Conservation (phyloP, 225 moss, liverwort and hornwort genomes). For the Takakia lepidozioides region DNA sequence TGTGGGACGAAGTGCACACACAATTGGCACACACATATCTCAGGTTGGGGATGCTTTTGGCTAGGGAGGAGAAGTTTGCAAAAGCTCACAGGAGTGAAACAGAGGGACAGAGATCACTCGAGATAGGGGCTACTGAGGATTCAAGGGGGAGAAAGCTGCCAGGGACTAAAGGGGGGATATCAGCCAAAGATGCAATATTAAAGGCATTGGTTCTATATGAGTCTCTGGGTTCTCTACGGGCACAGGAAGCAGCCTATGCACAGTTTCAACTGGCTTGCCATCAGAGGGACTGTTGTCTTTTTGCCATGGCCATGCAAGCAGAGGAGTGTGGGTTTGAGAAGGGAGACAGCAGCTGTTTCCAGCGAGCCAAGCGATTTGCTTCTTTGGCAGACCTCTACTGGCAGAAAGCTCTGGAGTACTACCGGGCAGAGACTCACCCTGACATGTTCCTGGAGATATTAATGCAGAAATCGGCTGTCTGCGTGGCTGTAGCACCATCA, state of each 20-base stretch:
- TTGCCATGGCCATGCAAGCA: conserved; percentile 34
- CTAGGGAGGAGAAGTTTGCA: conserved; percentile 70
- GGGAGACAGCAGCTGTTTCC: conserved; percentile 49
- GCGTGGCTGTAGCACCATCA: conserved; percentile 48
- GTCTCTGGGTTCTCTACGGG: conserved; percentile 67
- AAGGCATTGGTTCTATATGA: conserved; percentile 90
- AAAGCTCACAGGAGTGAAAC: conserved; percentile 25
- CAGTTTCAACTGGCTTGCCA: conserved; percentile 90
- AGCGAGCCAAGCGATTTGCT: conserved; percentile 65
- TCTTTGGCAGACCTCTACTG: conserved; percentile 86
- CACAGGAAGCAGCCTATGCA: conserved; percentile 88
- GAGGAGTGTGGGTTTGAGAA: conserved; percentile 53
- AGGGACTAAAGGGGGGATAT: conserved; percentile 28
- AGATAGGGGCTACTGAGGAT: conserved; percentile 14
- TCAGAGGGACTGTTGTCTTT: conserved; percentile 68
- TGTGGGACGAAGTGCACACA: conserved; percentile 87
- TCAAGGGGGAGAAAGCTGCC: conserved; percentile 14
- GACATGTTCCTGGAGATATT: conserved; percentile 88
- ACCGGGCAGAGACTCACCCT: conserved; percentile 63
- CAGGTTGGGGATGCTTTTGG: conserved; percentile 86
- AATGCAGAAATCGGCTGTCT: conserved; percentile 73
- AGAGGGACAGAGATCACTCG: conserved; percentile 11
- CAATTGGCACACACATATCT: conserved; percentile 90
- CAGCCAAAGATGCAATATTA: conserved; percentile 86
- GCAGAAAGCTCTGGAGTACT: conserved; percentile 78